Base-by-base conservation (phyloP, 192 early-diverging fungal genomes). In the Entomortierella lignicola region DNA sequence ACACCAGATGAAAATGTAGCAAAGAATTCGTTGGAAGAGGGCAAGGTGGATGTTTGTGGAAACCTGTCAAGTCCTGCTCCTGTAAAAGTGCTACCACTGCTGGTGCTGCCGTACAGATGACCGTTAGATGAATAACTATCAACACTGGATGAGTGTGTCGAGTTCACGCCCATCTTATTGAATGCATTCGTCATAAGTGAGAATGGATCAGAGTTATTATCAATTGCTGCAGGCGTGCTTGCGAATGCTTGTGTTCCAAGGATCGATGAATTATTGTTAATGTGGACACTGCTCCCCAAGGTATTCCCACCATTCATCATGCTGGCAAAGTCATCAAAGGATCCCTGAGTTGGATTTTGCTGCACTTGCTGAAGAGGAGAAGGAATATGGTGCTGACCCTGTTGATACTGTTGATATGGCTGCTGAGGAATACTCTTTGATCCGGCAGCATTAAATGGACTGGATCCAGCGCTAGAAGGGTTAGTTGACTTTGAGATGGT, bases 161-260 rank as follows among this genome's bases (percentile, higher is more conserved):
- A 25, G 29, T 21, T 34, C 52, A 77, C 20, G 41, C 51, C 47
- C 74, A 77, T 77, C 15, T 42, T 69, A 21, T 51, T 29, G 41
- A 77, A 77, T 17, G 66, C 52, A 18, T 69, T 77, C 21, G 60
- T 77, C 74, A 69, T 64, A 12, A 77, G 50, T 11, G 74, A 77
- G 55, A 77, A 77, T n/a, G 74, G 74, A 56, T 77, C 74, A 0
- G 66, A 8, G 25, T 4, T 27, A 23, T 21, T 31, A 11, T 63
- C 61, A 20, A 44, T 23, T 31, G 60, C 61, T 25, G 74, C 54
- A 17, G 72, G 51, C 48, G 74, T 63, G 25, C 23, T 47, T 6
- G n/a, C 66, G 41, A 69, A 58, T 25, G 48, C 41, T 1, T 61
- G 64, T 2, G 20, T 31, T 69, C 67, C 67, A 21, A 73, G 48